Evolutionary conservation across 2,329 filamentous ascomycete species (phyloP).

Genomic region (Cyanodermella asteris): DNA sequence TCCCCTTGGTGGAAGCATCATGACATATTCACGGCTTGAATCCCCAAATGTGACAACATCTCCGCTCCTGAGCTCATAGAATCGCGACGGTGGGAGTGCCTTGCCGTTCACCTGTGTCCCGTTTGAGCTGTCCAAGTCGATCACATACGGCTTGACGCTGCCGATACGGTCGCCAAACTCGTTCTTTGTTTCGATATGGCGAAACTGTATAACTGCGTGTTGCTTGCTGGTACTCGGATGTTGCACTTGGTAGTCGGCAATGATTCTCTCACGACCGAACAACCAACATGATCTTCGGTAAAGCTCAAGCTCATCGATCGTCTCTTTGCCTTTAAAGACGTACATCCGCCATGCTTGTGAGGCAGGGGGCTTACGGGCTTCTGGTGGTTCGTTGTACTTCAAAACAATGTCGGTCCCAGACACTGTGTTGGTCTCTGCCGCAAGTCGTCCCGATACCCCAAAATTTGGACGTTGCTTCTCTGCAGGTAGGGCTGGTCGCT

Average conservation of each 20-base stretch:
- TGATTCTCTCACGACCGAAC: conserved; percentile 54
- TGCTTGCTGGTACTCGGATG: conserved; percentile 90
- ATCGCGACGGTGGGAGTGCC: conserved; percentile 50
- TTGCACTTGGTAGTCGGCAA: conserved; percentile 67
- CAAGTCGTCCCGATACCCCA: conserved; percentile 55
- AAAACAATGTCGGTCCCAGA: conserved; percentile 56
- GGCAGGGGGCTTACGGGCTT: conserved; percentile 68
- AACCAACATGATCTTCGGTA: conserved; percentile 70
- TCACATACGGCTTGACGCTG: conserved; percentile 64
- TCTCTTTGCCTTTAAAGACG: conserved; percentile 65
- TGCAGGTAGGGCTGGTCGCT: conserved; percentile 15
- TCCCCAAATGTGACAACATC: conserved; percentile 77
- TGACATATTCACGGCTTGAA: conserved; percentile 81
- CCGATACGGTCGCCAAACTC: conserved; percentile 71
- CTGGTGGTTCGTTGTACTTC: conserved; percentile 89
- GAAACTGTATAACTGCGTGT: conserved; percentile 86
- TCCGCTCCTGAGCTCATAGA: conserved; percentile 67
- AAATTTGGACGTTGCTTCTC: conserved; percentile 83
- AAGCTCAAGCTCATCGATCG: conserved; percentile 65
- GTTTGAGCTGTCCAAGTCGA: conserved; percentile 86
- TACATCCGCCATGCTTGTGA: conserved; percentile 74
- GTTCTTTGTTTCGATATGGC: conserved; percentile 60
- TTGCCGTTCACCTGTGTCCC: conserved; percentile 68
- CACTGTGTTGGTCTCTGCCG: conserved; percentile 71
- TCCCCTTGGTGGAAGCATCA: conserved; percentile 46